Percentiles rank a stretch among this genome's conserved stretches.
Evolutionary conservation across 352 stramenopile genomes (phyloP).

Genomic region (Phytophthora palmivora): DNA sequence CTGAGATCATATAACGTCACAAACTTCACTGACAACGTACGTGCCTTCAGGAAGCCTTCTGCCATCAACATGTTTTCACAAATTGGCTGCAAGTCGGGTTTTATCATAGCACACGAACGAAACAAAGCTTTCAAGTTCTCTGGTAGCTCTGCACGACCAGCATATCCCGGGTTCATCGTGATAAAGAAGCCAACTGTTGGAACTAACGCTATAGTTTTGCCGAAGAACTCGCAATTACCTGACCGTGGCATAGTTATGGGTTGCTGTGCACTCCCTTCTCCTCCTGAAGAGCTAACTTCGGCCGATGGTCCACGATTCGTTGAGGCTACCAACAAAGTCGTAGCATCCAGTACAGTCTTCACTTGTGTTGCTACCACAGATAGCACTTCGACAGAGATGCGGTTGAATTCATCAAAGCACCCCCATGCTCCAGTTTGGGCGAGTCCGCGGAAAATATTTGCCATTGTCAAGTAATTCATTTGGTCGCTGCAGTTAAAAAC

Average conservation of each 20-base stretch:
- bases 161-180: constrained; percentile 95
- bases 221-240: constrained; percentile 91
- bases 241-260: constrained; percentile 45
- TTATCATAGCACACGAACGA: constrained; percentile 93
- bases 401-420: constrained; percentile 98
- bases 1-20: constrained; percentile 92
- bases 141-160: constrained; percentile 90
- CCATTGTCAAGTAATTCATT: constrained; percentile 97
- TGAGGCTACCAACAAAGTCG: constrained; percentile 29
- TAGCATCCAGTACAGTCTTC: constrained; percentile 96
- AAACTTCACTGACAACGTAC: constrained; percentile 88
- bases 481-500: constrained; percentile 92
- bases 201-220: constrained; percentile 83
- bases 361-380: constrained; percentile 97
- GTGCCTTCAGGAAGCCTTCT: constrained; percentile 91
- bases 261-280: constrained; percentile 31
- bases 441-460: constrained; percentile 95
- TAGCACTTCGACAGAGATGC: constrained; percentile 96
- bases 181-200: constrained; percentile 94
- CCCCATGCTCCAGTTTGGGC: constrained; percentile 95
- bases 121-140: constrained; percentile 95
- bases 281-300: constrained; percentile 15
- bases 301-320: constrained; percentile 22
- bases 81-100: constrained; percentile 91
- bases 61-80: constrained; percentile 97